Conservation (phyloP, 768 basidiomycete genomes). For the Auricularia auricula-judae region DNA sequence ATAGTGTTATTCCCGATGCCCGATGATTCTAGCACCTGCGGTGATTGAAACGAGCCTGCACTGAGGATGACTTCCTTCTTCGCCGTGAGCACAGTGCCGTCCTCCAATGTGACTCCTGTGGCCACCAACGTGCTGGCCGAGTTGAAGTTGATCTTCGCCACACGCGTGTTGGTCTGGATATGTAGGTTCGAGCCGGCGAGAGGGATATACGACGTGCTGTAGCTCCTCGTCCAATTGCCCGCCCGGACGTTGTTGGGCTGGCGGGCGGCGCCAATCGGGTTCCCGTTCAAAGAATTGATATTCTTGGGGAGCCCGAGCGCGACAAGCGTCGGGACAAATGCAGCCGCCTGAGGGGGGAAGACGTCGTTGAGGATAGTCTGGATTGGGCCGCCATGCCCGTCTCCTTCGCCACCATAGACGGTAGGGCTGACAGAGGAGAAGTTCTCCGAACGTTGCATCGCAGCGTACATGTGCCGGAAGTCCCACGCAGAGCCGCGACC, state of each 20-base stretch:
- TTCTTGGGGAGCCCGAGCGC: too few relatives aligned
- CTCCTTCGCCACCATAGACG: too few relatives aligned
- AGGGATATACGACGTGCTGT: constrained; percentile 3
- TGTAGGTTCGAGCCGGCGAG: constrained; percentile 1
- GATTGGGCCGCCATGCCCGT: too few relatives aligned
- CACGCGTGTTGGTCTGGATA: constrained; percentile 3
- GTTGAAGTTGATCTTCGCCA: constrained; percentile 6
- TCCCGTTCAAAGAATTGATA: background rate
- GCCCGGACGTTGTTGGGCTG: constrained; percentile 1
- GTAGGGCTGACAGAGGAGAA: too few relatives aligned
- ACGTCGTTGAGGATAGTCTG: too few relatives aligned
- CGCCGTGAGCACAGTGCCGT: background rate
- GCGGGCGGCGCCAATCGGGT: constrained; percentile 15
- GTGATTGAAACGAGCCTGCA: constrained; percentile 15
- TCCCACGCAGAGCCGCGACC: background rate
- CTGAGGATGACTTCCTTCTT: constrained; percentile 11
- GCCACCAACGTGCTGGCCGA: background rate
- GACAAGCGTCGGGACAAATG: too few relatives aligned
- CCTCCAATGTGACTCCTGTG: background rate
- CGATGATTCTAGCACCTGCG: constrained; percentile 31
- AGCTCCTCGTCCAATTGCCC: constrained; percentile 1
- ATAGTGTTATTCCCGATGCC: constrained; percentile 26
- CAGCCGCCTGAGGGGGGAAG: too few relatives aligned
- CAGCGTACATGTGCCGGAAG: too few relatives aligned
- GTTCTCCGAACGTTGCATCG: too few relatives aligned